Base-by-base conservation (phyloP, 2,329 filamentous ascomycete genomes). In the Lachnellula suecica region DNA sequence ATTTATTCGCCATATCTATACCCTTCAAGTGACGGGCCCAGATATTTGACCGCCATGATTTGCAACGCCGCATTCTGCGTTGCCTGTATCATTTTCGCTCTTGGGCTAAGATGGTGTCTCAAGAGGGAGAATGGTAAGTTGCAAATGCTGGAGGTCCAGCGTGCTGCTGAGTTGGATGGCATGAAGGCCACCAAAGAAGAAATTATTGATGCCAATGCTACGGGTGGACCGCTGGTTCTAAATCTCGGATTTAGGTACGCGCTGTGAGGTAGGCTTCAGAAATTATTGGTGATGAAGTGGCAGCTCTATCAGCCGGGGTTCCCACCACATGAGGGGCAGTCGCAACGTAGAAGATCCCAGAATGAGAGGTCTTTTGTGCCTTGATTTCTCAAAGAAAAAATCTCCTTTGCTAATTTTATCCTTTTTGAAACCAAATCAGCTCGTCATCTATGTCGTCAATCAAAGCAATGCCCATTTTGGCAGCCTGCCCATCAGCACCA, bases 1-100 rank as follows among this genome's bases (percentile, higher is more conserved):
- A 91, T 91, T 59, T 91, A 85, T 63, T 81, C 82, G 0, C 78
- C 74, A 43, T 87, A 87, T 61, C 78, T 88, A 74, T 89, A 88
- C 60, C 58, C 53, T 2, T 31, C 40, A 6, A 45, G 44, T 0
- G 53, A 58, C 8, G 45, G 56, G 2, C 63, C 65, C 19, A 37
- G 44, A 27, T 62, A 61, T 43, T 44, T 59, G 10, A 38, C 25
- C 6, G 56, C 53, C 8, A 57, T 56, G 50, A 44, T 51, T 20
- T 44, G 47, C 6, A 59, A 55, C 40, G 11, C 45, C n/a, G 34
- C 4, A 27, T 59, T 57, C 45, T 59, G 47, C 34, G n/a, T 49
- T 5, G 20, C 37, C 19, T 60, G 52, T 19, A 49, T 58, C 8
- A 13, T 31, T 17, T 15, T 41, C 22, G 50, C 56, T 4, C n/a